phyloP scores from a whole-genome alignment of 2,329 filamentous ascomycete species.

The Diaporthe citrichinensis region DNA sequence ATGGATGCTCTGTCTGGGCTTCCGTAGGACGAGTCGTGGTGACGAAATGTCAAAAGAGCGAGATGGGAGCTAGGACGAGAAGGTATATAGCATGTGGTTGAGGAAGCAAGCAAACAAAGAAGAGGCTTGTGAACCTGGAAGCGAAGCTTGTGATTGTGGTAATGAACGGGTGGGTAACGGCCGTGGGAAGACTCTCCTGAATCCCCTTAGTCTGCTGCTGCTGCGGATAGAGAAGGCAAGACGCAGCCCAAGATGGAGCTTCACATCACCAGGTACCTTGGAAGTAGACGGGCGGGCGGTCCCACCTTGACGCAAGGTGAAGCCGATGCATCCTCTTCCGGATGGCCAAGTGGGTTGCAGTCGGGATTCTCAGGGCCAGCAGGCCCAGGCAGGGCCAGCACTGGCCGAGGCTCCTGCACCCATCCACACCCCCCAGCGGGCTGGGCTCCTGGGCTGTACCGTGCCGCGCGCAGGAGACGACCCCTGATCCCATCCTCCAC shows the following conservation, averaged over 20 bases:
- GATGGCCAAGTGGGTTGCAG: constrained; percentile 25
- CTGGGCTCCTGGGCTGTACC: constrained; percentile 15
- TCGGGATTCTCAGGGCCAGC: constrained; percentile 41
- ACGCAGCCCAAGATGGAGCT: constrained; percentile 30
- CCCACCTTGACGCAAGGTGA: constrained; percentile 32
- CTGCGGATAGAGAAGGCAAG: constrained; percentile 23
- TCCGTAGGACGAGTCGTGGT: constrained; percentile 16
- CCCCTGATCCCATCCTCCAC: constrained; percentile 26
- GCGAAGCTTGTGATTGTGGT: constrained; percentile 24
- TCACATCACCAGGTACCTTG: constrained; percentile 15
- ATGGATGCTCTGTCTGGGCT: constrained; percentile 6
- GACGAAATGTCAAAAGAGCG: constrained; percentile 21
- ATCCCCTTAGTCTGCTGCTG: constrained; percentile 15
- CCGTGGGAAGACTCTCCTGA: constrained; percentile 20
- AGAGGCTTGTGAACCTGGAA: constrained; percentile 15
- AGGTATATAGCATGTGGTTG: constrained; percentile 24
- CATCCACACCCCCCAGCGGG: constrained; percentile 9
- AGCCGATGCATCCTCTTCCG: constrained; percentile 35
- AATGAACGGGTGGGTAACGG: constrained; percentile 8
- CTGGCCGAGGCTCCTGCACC: constrained; percentile 6
- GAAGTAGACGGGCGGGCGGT: constrained; percentile 14
- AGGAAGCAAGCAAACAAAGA: constrained; percentile 26
- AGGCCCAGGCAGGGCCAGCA: constrained; percentile 12
- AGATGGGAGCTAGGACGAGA: constrained; percentile 18
- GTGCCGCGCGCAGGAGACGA: constrained; percentile 15